Evolutionary conservation across 768 basidiomycete species (phyloP).

Genomic region (Cystofilobasidium bisporidii): DNA sequence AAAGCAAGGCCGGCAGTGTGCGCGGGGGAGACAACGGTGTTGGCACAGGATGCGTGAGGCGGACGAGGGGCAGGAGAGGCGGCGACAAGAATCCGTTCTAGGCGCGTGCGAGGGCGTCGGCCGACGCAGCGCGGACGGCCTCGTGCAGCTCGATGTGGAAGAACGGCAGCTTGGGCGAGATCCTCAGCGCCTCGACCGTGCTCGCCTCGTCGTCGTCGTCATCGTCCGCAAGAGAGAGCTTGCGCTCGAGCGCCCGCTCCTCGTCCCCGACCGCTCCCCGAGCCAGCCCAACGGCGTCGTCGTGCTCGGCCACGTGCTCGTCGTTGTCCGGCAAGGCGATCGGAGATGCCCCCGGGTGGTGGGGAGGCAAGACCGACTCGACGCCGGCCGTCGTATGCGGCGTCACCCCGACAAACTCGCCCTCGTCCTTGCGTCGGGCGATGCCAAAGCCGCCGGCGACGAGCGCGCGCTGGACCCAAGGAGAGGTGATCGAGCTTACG

Average conservation of each 20-base stretch:
- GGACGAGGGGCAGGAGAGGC: too few relatives aligned
- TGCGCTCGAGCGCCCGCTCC: too few relatives aligned
- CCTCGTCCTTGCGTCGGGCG: slow-evolving; percentile 44
- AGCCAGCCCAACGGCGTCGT: too few relatives aligned
- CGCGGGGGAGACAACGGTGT: too few relatives aligned
- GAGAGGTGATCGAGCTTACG: slow-evolving; percentile 14
- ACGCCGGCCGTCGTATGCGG: slow-evolving; percentile 39
- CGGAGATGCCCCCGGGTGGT: not conserved
- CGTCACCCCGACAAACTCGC: slow-evolving; percentile 32
- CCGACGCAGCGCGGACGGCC: slow-evolving; percentile 55
- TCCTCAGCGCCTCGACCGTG: slow-evolving; percentile 27
- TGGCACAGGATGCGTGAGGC: too few relatives aligned
- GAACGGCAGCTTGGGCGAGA: slow-evolving; percentile 40
- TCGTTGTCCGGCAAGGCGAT: slow-evolving; percentile 5
- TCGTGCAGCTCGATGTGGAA: slow-evolving; percentile 80
- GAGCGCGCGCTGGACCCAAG: slow-evolving; percentile 23
- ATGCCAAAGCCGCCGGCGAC: slow-evolving; percentile 83
- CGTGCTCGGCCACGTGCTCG: not conserved
- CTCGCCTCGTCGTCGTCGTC: slow-evolving; percentile 6
- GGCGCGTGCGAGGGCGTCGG: too few relatives aligned
- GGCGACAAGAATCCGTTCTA: too few relatives aligned
- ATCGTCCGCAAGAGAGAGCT: too few relatives aligned
- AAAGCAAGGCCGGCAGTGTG: too few relatives aligned
- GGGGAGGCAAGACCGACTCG: slow-evolving; percentile 35
- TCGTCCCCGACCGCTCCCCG: too few relatives aligned